These are phyloP conservation scores for Ustilago vetiveriae DNA, from an alignment of 1,284 basidiomycete species.

Conservation along the genomic window DNA sequence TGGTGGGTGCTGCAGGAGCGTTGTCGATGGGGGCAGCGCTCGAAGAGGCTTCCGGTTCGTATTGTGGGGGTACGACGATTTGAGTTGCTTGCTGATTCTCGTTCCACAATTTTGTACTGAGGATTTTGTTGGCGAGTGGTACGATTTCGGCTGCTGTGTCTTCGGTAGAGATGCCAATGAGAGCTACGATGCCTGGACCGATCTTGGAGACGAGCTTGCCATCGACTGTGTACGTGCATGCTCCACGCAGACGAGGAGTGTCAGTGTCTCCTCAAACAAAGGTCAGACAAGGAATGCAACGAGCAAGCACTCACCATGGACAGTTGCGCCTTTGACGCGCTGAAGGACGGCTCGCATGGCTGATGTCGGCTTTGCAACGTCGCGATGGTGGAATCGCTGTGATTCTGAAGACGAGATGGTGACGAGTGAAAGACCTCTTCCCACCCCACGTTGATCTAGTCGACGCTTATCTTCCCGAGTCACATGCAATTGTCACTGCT, in stretches of 20 bases:
- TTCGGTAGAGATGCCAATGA: slow-evolving; percentile 59
- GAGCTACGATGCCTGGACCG: slow-evolving; percentile 61
- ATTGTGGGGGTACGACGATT: slow-evolving; percentile 40
- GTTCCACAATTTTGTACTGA: slow-evolving; percentile 61
- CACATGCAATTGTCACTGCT: no score
- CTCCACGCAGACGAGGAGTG: background rate
- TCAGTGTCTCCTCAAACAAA: background rate
- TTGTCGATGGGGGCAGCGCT: background rate
- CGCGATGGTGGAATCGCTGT: no score
- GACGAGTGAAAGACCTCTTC: no score
- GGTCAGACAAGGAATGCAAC: background rate
- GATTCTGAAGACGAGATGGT: no score
- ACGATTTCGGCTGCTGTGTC: slow-evolving; percentile 58
- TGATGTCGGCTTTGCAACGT: no score
- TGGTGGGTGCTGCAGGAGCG: background rate
- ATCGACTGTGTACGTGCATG: slow-evolving; percentile 40
- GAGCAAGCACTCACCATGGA: slow-evolving; percentile 52
- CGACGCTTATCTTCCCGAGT: no score
- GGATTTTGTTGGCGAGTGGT: slow-evolving; percentile 52
- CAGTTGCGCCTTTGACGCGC: slow-evolving; percentile 62
- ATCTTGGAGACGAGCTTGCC: slow-evolving; percentile 60
- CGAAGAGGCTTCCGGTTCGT: slow-evolving; percentile 22
- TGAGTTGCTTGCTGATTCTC: slow-evolving; percentile 43
- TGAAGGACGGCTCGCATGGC: slow-evolving; percentile 61
- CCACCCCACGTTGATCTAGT: background rate